phyloP scores from a whole-genome alignment of 768 basidiomycete genomes.

The Clitopilus passeckerianus region DNA sequence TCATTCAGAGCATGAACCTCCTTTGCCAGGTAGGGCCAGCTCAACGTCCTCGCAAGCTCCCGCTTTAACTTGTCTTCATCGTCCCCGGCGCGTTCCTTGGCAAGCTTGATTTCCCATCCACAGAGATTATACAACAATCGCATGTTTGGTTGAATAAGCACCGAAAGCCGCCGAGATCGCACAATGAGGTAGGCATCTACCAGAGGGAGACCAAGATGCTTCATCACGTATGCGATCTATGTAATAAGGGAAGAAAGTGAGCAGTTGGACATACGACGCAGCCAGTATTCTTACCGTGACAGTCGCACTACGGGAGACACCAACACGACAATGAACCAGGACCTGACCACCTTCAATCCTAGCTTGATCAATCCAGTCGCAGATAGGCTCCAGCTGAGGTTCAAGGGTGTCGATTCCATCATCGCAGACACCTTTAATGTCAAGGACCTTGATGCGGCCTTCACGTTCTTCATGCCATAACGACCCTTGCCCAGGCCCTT shows the following conservation, averaged over 20 bases:
- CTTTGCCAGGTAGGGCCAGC: conserved; percentile 80
- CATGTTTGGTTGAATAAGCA: conserved; percentile 94
- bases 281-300: conserved; percentile 60
- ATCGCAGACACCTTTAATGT: conserved; percentile 90
- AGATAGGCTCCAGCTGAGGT: conserved; percentile 82
- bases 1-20: no score
- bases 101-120: conserved; percentile 93
- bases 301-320: conserved; percentile 92
- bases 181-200: conserved; percentile 94
- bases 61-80: conserved; percentile 44
- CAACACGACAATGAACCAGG: conserved; percentile 97
- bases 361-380: conserved; percentile 91
- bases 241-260: background rate
- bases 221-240: conserved; percentile 98
- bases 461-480: conserved; percentile 84
- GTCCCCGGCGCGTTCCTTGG: conserved; percentile 60
- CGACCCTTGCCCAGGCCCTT: conserved; percentile 59
- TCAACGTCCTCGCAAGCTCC: conserved; percentile 66
- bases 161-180: conserved; percentile 84
- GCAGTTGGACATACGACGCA: background rate
- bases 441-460: conserved; percentile 85
- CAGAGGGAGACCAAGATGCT: conserved; percentile 77
- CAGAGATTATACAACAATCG: conserved; percentile 91
- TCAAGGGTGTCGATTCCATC: conserved; percentile 95
- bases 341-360: conserved; percentile 80